Evolutionary conservation across 2,329 filamentous ascomycete species (phyloP).

Genomic region (Phyllosticta citribraziliensis): DNA sequence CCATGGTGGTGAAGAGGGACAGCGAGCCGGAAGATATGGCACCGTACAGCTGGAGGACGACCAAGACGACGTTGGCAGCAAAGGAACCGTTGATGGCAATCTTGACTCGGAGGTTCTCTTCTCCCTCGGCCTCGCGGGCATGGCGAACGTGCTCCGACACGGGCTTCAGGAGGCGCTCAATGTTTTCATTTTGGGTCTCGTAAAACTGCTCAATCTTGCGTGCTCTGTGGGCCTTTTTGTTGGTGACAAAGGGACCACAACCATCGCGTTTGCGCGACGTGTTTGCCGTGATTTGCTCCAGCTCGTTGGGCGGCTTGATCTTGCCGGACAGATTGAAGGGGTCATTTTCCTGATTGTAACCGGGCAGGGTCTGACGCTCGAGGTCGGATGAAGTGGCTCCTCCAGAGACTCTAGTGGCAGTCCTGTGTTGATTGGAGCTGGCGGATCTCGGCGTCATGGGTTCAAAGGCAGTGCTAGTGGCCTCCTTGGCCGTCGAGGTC

Average conservation of each 20-base stretch:
- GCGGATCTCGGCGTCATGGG: slow-evolving; percentile 18
- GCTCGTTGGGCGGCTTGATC: slow-evolving; percentile 68
- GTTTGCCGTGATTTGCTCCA: slow-evolving; percentile 70
- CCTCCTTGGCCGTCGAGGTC: slow-evolving; percentile 17
- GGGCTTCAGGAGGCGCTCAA: slow-evolving; percentile 80
- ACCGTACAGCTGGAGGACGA: slow-evolving; percentile 77
- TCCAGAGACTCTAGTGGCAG: slow-evolving; percentile 22
- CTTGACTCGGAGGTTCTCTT: slow-evolving; percentile 68
- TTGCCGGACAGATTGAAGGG: slow-evolving; percentile 69
- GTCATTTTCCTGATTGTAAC: slow-evolving; percentile 57
- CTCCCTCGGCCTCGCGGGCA: slow-evolving; percentile 67
- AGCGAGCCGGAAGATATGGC: slow-evolving; percentile 81
- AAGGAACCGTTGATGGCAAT: slow-evolving; percentile 62
- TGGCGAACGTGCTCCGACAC: slow-evolving; percentile 84
- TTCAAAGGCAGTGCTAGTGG: slow-evolving; percentile 32
- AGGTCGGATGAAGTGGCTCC: slow-evolving; percentile 27
- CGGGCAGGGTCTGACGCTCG: slow-evolving; percentile 44
- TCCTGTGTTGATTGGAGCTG: slow-evolving; percentile 22
- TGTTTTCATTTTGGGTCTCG: slow-evolving; percentile 83
- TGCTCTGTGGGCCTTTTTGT: slow-evolving; percentile 33
- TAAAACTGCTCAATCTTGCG: slow-evolving; percentile 72
- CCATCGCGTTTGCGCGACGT: slow-evolving; percentile 63
- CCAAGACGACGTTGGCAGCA: slow-evolving; percentile 68
- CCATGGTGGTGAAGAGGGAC: slow-evolving; percentile 95
- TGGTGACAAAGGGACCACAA: slow-evolving; percentile 34